Conservation (phyloP, 148 eudicot genomes). For the Vaccinium vitisidaea region DNA sequence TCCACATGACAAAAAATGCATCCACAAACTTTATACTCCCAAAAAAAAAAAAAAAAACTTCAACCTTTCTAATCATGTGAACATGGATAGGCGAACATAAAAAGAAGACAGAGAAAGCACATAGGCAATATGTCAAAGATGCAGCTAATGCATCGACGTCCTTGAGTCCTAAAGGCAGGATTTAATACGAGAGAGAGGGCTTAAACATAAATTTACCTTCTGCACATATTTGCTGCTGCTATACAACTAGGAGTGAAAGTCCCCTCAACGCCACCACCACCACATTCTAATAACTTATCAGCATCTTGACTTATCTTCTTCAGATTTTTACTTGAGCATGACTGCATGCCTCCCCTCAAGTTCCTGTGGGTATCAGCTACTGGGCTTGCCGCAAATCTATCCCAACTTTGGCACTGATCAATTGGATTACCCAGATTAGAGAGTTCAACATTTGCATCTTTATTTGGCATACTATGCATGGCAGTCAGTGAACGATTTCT, state of each 20-base stretch:
- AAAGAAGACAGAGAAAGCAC: background rate
- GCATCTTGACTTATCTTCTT: constrained; percentile 27
- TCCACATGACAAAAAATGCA: background rate
- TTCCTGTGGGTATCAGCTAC: constrained; percentile 19
- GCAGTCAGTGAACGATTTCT: constrained; percentile 20
- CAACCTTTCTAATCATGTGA: background rate
- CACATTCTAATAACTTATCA: constrained; percentile 33
- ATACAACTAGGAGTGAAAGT: constrained; percentile 26
- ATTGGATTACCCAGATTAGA: constrained; percentile 27
- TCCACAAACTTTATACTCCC: background rate
- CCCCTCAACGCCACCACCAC: constrained; percentile 37
- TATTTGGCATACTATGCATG: constrained; percentile 19
- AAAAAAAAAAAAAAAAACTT: background rate
- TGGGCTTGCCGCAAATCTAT: constrained; percentile 3
- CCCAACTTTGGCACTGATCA: constrained; percentile 21
- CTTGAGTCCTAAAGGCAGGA: background rate
- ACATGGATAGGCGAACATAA: background rate
- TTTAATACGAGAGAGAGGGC: background rate
- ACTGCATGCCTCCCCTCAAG: constrained; percentile 21
- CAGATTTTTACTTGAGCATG: constrained; percentile 12
- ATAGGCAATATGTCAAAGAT: background rate
- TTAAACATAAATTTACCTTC: constrained; percentile 3
- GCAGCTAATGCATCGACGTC: background rate
- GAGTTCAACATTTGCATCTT: constrained; percentile 28
- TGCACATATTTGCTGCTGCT: constrained; percentile 22